Conservation (phyloP, 345 rosid species). For the Ceriops zippeliana region DNA sequence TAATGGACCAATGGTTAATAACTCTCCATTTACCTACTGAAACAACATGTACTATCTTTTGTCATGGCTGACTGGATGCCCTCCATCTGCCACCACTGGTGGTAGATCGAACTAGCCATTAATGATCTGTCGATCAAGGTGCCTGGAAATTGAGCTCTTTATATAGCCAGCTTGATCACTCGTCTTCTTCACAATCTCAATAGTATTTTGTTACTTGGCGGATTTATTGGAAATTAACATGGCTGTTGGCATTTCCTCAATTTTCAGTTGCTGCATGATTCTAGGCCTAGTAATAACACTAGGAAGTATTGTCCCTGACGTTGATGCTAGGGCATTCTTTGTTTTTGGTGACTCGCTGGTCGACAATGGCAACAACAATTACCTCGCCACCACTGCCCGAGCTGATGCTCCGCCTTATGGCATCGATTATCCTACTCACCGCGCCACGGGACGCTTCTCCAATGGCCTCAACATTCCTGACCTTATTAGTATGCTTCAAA, state of each 20-base stretch:
- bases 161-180: conserved; percentile 11
- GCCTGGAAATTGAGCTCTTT: neutral
- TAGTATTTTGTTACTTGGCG: neutral
- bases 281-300: conserved; percentile 24
- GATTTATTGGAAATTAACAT: conserved; percentile 8
- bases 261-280: conserved; percentile 4
- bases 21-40: neutral
- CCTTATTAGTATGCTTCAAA: conserved; percentile 46
- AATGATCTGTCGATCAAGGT: conserved; percentile 20
- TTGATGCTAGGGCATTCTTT: conserved; percentile 27
- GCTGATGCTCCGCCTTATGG: conserved; percentile 81
- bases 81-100: conserved; percentile 15
- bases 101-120: conserved; percentile 27
- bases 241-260: conserved; percentile 14
- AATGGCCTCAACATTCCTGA: conserved; percentile 90
- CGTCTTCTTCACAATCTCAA: conserved; percentile 10
- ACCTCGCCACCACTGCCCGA: conserved; percentile 71
- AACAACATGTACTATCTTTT: conserved; percentile 2
- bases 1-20: neutral
- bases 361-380: conserved; percentile 85
- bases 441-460: conserved; percentile 78
- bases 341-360: conserved; percentile 71
- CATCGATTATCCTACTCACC: conserved; percentile 66
- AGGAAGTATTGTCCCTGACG: conserved; percentile 2
- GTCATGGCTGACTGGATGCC: conserved; percentile 6